Evolutionary conservation across 768 basidiomycete genomes (phyloP).

Genomic region (Strobilomyces dryophilus): DNA sequence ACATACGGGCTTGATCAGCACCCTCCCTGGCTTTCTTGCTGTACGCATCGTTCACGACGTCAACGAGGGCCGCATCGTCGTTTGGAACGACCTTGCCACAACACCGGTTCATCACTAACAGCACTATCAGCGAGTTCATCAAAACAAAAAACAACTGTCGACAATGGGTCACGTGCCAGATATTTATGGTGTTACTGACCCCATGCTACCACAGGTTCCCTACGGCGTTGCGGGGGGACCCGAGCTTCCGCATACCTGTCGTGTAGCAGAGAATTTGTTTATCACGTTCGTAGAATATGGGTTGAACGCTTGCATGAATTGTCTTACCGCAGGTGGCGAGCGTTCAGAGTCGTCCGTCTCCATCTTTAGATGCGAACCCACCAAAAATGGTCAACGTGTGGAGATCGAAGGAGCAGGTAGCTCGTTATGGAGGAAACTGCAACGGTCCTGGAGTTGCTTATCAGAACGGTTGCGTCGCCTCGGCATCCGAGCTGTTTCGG

Average conservation of each 20-base stretch:
- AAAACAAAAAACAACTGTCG: too few relatives aligned
- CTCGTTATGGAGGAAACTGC: neutral
- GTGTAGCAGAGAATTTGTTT: too few relatives aligned
- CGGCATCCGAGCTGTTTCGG: neutral
- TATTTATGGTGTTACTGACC: neutral
- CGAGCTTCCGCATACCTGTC: too few relatives aligned
- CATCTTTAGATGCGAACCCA: too few relatives aligned
- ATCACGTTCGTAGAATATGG: too few relatives aligned
- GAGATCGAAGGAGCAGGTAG: too few relatives aligned
- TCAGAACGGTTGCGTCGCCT: neutral
- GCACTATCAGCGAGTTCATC: neutral
- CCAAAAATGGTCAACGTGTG: too few relatives aligned
- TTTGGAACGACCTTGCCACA: neutral
- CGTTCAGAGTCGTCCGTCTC: too few relatives aligned
- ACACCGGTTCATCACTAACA: constrained; percentile 6
- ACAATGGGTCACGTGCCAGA: too few relatives aligned
- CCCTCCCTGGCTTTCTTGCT: constrained; percentile 7
- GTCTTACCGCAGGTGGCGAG: too few relatives aligned
- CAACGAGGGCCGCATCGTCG: neutral
- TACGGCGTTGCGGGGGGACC: too few relatives aligned
- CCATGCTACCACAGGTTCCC: neutral
- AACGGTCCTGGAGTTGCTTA: neutral
- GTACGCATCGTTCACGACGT: constrained; percentile 12
- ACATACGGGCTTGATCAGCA: constrained; percentile 14
- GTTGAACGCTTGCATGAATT: too few relatives aligned